Evolutionary conservation across 164 flowering plant genomes (phyloP).

Genomic region (Pachysandra terminalis): DNA sequence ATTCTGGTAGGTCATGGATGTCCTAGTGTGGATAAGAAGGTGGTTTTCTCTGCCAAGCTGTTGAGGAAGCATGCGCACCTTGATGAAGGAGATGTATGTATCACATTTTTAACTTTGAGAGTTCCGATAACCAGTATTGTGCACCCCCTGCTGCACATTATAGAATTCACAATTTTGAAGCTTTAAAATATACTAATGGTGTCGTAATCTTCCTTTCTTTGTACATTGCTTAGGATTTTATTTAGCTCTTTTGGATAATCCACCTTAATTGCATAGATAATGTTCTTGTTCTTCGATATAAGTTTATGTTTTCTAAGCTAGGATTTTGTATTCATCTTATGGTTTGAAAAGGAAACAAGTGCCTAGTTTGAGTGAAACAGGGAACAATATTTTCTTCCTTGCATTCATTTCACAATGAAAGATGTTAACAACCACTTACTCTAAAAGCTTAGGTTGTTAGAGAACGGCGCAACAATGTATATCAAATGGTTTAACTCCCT

Average conservation of each 20-base stretch:
- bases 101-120: conserved; percentile 4
- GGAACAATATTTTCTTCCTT: too few species aligned
- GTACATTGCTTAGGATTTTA: neutral
- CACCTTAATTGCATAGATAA: neutral
- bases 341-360: too few species aligned
- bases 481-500: too few species aligned
- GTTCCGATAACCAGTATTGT: neutral
- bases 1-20: conserved; percentile 93
- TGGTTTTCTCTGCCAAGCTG: conserved; percentile 76
- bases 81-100: conserved; percentile 98
- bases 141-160: neutral
- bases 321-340: too few species aligned
- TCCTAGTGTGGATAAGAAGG: conserved; percentile 68
- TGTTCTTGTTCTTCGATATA: too few species aligned
- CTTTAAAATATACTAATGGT: neutral
- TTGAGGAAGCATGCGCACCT: conserved; percentile 86
- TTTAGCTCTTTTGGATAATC: neutral
- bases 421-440: too few species aligned
- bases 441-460: too few species aligned
- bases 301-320: too few species aligned
- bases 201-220: neutral
- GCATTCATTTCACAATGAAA: too few species aligned
- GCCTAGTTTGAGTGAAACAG: too few species aligned
- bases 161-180: neutral
- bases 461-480: too few species aligned